Evolutionary conservation across 2,329 filamentous ascomycete species (phyloP).

Genomic region (Diaporthe aspalathi): DNA sequence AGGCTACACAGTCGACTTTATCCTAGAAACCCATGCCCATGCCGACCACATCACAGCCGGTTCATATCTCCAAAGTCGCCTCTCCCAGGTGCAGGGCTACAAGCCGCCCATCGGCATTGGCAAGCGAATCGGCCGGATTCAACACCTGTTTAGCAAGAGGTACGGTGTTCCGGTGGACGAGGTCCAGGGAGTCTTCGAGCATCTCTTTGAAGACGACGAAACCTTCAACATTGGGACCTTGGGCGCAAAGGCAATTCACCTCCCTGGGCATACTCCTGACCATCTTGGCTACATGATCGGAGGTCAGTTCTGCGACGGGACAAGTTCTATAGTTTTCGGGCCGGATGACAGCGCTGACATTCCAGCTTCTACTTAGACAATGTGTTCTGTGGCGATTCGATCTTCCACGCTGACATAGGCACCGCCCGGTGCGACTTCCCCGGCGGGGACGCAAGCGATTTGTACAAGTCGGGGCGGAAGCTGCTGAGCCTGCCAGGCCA

Average conservation of each 20-base stretch:
- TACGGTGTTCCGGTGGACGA: constrained; percentile 61
- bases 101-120: constrained; percentile 65
- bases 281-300: constrained; percentile 69
- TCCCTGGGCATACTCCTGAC: constrained; percentile 71
- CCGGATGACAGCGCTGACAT: neutral
- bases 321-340: neutral
- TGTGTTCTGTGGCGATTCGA: constrained; percentile 64
- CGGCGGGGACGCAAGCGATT: constrained; percentile 56
- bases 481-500: constrained; percentile 57
- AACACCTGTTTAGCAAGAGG: constrained; percentile 59
- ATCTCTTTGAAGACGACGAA: constrained; percentile 65
- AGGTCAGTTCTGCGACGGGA: constrained; percentile 45
- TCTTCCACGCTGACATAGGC: constrained; percentile 65
- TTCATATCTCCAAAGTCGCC: constrained; percentile 63
- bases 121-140: constrained; percentile 62
- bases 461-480: constrained; percentile 57
- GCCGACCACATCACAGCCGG: constrained; percentile 71
- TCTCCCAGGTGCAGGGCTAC: constrained; percentile 50
- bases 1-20: constrained; percentile 60
- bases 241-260: constrained; percentile 59
- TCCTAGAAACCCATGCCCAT: constrained; percentile 73
- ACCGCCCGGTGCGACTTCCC: constrained; percentile 67
- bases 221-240: constrained; percentile 62
- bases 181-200: constrained; percentile 61
- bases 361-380: constrained; percentile 49